These are phyloP conservation scores for Linum trigynum DNA, from an alignment of 345 rosid genomes.

Conservation along the genomic window DNA sequence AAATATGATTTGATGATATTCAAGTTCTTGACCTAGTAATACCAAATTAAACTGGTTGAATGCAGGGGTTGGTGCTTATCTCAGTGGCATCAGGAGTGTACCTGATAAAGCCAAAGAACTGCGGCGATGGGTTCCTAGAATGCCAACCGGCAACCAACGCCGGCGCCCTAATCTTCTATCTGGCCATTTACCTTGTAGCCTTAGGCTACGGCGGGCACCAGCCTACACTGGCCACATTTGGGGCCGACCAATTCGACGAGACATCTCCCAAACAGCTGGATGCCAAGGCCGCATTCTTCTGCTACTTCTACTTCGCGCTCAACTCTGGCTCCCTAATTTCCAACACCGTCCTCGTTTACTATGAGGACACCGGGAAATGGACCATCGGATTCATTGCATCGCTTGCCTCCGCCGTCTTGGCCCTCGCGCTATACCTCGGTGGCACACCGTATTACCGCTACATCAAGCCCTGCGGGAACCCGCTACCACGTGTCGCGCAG, in stretches of 20 bases:
- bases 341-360: slow-evolving; percentile 64
- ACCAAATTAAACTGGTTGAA: no score
- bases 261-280: slow-evolving; percentile 16
- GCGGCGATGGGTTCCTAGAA: slow-evolving; percentile 43
- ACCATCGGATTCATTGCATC: slow-evolving; percentile 58
- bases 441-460: slow-evolving; percentile 39
- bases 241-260: slow-evolving; percentile 75
- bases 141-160: slow-evolving; percentile 37
- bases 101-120: slow-evolving; percentile 55
- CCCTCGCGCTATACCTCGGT: slow-evolving; percentile 30
- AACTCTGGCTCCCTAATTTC: slow-evolving; percentile 67
- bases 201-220: slow-evolving; percentile 91
- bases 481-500: slow-evolving; percentile 65
- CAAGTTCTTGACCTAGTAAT: no score
- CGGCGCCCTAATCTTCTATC: slow-evolving; percentile 43
- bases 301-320: slow-evolving; percentile 69
- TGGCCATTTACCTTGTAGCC: slow-evolving; percentile 62
- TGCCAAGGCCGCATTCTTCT: slow-evolving; percentile 51
- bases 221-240: slow-evolving; percentile 82
- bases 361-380: slow-evolving; percentile 60
- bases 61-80: slow-evolving; percentile 50
- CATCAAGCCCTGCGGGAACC: slow-evolving; percentile 54
- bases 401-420: slow-evolving; percentile 45
- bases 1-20: no score
- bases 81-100: slow-evolving; percentile 55